A percentile compares a stretch with the other conserved stretches of the same genome.
Evolutionary conservation across 192 early-diverging fungal genomes (phyloP).

Genomic region (Backusella liffmaniae): DNA sequence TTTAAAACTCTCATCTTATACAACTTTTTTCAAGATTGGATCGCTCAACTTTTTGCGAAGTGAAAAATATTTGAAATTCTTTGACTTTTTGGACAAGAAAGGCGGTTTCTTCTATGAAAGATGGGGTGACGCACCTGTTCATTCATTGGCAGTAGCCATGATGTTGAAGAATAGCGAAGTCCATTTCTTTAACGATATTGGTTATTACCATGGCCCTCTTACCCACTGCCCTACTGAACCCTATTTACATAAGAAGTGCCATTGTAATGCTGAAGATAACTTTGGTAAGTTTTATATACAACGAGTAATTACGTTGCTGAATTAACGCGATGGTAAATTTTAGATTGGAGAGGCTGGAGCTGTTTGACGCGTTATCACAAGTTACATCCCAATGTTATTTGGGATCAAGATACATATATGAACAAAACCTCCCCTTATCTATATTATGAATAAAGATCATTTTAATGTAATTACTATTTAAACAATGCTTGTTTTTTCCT

Average conservation of each 20-base stretch:
- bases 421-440: constrained; percentile 10
- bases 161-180: constrained; percentile 24
- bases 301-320: background rate
- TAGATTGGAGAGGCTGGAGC: constrained; percentile 25
- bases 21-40: constrained; percentile 44
- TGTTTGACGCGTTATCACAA: constrained; percentile 10
- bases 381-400: constrained; percentile 6
- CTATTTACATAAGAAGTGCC: constrained; percentile 15
- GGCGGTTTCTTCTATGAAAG: constrained; percentile 83
- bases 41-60: constrained; percentile 54
- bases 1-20: constrained; percentile 28
- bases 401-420: constrained; percentile 3
- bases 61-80: constrained; percentile 54
- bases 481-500: no score
- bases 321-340: background rate
- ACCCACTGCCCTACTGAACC: constrained; percentile 28
- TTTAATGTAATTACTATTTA: background rate
- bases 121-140: constrained; percentile 38
- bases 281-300: constrained; percentile 23
- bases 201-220: constrained; percentile 28
- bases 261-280: constrained; percentile 23
- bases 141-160: constrained; percentile 31
- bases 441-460: background rate
- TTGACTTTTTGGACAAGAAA: constrained; percentile 54
- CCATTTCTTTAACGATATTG: constrained; percentile 39